phyloP scores from a whole-genome alignment of 495 filamentous ascomycete genomes.

The Endocarpon pusillum region DNA sequence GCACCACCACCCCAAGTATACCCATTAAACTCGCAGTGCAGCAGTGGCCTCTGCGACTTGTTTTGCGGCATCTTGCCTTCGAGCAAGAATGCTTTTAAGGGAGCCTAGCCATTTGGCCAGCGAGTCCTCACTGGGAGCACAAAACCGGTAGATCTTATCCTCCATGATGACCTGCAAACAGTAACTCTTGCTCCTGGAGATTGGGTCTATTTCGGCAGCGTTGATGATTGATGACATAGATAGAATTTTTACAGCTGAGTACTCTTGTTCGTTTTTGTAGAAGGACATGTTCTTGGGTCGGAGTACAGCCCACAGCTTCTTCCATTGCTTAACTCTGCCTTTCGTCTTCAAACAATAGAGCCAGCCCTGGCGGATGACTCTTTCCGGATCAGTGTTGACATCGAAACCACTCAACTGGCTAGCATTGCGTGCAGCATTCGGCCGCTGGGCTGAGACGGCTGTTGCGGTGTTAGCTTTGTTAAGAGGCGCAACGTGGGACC shows the following conservation, averaged over 20 bases:
- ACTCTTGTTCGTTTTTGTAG: conserved; percentile 89
- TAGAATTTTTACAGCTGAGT: conserved; percentile 69
- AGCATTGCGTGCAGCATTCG: conserved; percentile 28
- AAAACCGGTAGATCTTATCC: conserved; percentile 82
- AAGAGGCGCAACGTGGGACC: conserved; percentile 9
- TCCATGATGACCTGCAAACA: conserved; percentile 92
- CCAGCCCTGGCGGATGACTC: conserved; percentile 84
- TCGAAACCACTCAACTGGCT: conserved; percentile 39
- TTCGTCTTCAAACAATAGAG: conserved; percentile 73
- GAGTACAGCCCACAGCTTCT: conserved; percentile 84
- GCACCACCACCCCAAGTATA: too few relatives aligned
- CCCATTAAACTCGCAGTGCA: too few relatives aligned
- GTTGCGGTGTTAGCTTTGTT: conserved; percentile 18
- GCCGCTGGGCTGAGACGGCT: conserved; percentile 14
- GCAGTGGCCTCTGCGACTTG: conserved; percentile 1
- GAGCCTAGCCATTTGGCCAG: conserved; percentile 75
- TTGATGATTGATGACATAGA: conserved; percentile 68
- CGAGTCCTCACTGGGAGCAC: conserved; percentile 62
- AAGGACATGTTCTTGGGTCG: conserved; percentile 72
- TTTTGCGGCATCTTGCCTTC: conserved; percentile 29
- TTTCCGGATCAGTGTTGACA: conserved; percentile 42
- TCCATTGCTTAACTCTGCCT: conserved; percentile 84
- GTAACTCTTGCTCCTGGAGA: conserved; percentile 65
- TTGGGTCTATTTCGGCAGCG: conserved; percentile 78
- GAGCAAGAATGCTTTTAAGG: conserved; percentile 73